Evolutionary conservation across 164 flowering plant genomes (phyloP), one percentile per base, ranked within the genome.

Genomic region (Vitis rupestris): DNA sequence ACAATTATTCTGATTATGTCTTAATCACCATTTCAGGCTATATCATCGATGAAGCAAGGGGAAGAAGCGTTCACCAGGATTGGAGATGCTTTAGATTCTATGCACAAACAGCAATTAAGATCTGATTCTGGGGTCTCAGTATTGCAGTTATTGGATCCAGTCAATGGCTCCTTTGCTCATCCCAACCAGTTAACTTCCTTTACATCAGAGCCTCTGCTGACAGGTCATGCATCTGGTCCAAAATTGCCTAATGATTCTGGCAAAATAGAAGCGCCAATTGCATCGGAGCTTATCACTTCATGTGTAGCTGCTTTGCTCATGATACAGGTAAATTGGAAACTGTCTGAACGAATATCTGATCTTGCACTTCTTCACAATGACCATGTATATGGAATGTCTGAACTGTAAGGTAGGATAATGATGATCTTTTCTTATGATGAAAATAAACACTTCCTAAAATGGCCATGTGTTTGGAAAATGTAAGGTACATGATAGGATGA

Each of bases 301-400:
- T 83, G 86, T 60, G 84, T 83, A 47, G 75, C 84, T 37, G 67
- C 83, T 52, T 65, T 81, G 81, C 79, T 77, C 49, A 81, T 76
- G 78, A 79, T 81, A 65, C 86, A 81, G 82, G 86, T 83, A 75
- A 72, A 14, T 27, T 47, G 58, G 5, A 60, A 16, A 30, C 44
- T 37, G 44, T 16, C 29, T 29, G 31, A 29, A 8, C 1, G 9
- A 37, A 37, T 37, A 4, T 37, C 44, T 37, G 44, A 37, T 37
- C 44, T 37, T 37, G 44, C 44, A 37, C 44, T 37, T 37, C 1
- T 37, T 37, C 44, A 37, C 44, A 37, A 37, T 37, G 44, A 6
- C 44, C 44, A 37, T 37, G 44, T 37, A 4, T 37, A 1, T 37
- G 44, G 44, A 37, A 23, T 23, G 27, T 23, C 27, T 23, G 27